Evolutionary conservation across 306 rosid genomes (phyloP), one percentile per base, ranked within the genome.

Genomic region (Lablab purpureus): DNA sequence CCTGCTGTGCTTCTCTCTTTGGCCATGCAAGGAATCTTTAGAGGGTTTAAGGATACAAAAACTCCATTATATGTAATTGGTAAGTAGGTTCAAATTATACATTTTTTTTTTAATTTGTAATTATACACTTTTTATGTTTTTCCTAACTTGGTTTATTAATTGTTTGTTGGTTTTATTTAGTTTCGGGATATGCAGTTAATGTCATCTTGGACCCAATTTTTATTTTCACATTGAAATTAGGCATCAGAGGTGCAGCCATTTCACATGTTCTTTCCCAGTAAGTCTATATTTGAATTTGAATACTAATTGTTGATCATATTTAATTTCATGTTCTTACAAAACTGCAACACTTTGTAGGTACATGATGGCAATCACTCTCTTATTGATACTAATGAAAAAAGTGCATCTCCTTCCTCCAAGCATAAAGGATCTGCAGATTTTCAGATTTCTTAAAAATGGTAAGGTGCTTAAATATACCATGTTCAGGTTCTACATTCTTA

Each of bases 251-350:
- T 75, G 98, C 98, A 74, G 98, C 98, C 67, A 76, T 94, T 22
- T 85, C 98, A n/a, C 98, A 94, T 76, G 98, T 92, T 81, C 27
- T 92, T 54, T 88, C 98, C 10, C 98, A 94, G 98, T 94, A 83
- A 92, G 98, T 82, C 27, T 51, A 22, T 63, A 63, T 17, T 17
- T 21, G 15, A 51, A 43, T 43, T 43, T 21, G 10, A 62, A 14
- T 5, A 10, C 10, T 15, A 13, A 5, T 12, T 2, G 58, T 59
- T 60, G 8, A 47, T 34, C 28, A 41, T 59, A 51, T 21, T 27
- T 27, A 15, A 8, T 13, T 27, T 27, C 21, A 8, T 13, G 1
- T 69, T 46, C 54, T 59, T 59, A 62, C 18, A 75, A 51, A 69
- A 75, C 25, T 28, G 12, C 19, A 46, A 64, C 58, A 52, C 13